Evolutionary conservation across 495 filamentous ascomycete species (phyloP), one percentile per base, ranked within the genome.

Genomic region (Hypoxylon fragiforme): DNA sequence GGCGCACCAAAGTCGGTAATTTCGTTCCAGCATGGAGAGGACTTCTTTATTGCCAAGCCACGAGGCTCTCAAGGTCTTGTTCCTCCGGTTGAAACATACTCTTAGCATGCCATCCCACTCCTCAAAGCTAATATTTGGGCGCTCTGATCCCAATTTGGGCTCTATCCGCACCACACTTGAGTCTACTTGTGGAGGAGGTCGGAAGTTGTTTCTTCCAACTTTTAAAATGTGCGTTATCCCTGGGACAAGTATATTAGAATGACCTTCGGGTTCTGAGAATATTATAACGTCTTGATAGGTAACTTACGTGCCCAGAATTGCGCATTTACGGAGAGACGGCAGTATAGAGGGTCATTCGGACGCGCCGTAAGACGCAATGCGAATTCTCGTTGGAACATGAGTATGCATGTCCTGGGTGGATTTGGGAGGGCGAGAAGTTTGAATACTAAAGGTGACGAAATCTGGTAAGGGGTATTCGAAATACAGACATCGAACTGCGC

Each of bases 61-160:
- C 34, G 76, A 80, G 3, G 89, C 85, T 19, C 89, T 78, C 28
- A 97, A 75, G 8, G 90, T 95, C 47, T 65, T 68, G 58, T 89
- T 88, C 63, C 86, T 81, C 37, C 87, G 73, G 43, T 89, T 85
- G 70, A 97, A 97, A 41, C 81, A 85, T 28, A 97, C 85, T 40
- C 92, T 70, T 58, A 97, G 66, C 54, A 97, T 73, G 0, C 92
- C 92, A 67, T 97, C 92, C 84, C 91, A 97, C 71, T 97, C 92
- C 40, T 95, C 89, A 67, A 92, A 97, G 59, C 84, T 88, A 42
- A 96, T 87, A 50, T 88, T 82, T 37, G 92, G 94, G 15, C 91
- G 70, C 11, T 80, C 79, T 1, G 68, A 70, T 3, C 91, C 91
- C 22, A 81, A 76, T 74, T 96, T 91, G 7, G 86, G 86, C 54